A percentile compares a stretch with the other conserved stretches of the same genome.
Evolutionary conservation across 2,329 filamentous ascomycete genomes (phyloP).

Genomic region (Penicillium decumbens): DNA sequence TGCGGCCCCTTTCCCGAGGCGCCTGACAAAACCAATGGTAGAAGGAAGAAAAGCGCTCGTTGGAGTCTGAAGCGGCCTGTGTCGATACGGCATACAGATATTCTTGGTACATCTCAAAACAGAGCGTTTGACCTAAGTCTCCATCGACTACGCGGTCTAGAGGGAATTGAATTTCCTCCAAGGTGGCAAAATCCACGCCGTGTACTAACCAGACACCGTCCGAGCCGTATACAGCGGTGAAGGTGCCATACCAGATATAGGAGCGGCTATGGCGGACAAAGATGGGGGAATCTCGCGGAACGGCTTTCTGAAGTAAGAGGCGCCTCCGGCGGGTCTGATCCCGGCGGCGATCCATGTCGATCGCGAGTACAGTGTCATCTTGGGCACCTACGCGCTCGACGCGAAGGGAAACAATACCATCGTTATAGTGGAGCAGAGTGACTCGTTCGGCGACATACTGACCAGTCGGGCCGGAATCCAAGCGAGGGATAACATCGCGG

Average conservation of each 20-base stretch:
- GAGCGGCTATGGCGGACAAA: slow-evolving; percentile 62
- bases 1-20: slow-evolving; percentile 39
- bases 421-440: slow-evolving; percentile 53
- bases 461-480: slow-evolving; percentile 28
- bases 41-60: slow-evolving; percentile 63
- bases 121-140: slow-evolving; percentile 64
- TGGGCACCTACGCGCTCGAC: slow-evolving; percentile 45
- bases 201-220: slow-evolving; percentile 59
- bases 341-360: slow-evolving; percentile 37
- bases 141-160: slow-evolving; percentile 15
- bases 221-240: slow-evolving; percentile 53
- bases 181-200: slow-evolving; percentile 47
- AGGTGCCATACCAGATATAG: slow-evolving; percentile 64
- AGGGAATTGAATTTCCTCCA: slow-evolving; percentile 34
- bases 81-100: slow-evolving; percentile 69
- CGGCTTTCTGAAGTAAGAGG: slow-evolving; percentile 41
- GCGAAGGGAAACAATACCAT: slow-evolving; percentile 55
- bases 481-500: slow-evolving; percentile 38
- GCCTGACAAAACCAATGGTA: slow-evolving; percentile 65
- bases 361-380: slow-evolving; percentile 52
- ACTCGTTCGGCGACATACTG: slow-evolving; percentile 43
- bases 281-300: slow-evolving; percentile 52
- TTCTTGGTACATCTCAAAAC: slow-evolving; percentile 63
- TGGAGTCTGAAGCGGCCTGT: slow-evolving; percentile 56
- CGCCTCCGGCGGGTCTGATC: slow-evolving; percentile 24